These are phyloP conservation scores for Coccinonectria pachysandricola DNA, from an alignment of 2,329 filamentous ascomycete species.

Conservation along the genomic window DNA sequence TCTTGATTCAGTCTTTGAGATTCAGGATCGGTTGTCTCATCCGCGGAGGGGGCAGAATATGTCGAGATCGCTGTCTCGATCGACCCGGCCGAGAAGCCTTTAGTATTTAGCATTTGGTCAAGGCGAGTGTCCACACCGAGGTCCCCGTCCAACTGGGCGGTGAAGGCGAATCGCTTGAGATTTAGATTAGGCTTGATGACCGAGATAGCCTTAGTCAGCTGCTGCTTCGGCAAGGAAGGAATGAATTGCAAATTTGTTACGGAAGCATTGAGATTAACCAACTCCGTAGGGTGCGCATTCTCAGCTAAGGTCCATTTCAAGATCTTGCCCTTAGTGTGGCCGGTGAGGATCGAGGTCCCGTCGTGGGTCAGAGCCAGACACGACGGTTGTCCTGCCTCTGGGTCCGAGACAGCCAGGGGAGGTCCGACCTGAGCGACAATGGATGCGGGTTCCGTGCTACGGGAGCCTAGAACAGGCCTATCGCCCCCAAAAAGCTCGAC, in stretches of 20 bases:
- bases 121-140: slow-evolving; percentile 32
- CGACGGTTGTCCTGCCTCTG: slow-evolving; percentile 53
- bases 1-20: slow-evolving; percentile 31
- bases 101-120: slow-evolving; percentile 31
- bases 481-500: slow-evolving; percentile 58
- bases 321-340: slow-evolving; percentile 71
- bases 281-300: slow-evolving; percentile 53
- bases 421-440: slow-evolving; percentile 46
- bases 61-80: slow-evolving; percentile 41
- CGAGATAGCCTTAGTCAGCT: slow-evolving; percentile 40
- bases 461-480: slow-evolving; percentile 43
- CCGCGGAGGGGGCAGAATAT: slow-evolving; percentile 28
- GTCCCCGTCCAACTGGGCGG: slow-evolving; percentile 47
- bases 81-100: slow-evolving; percentile 36
- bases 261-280: slow-evolving; percentile 66
- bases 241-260: slow-evolving; percentile 75
- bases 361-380: slow-evolving; percentile 73
- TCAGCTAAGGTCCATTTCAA: slow-evolving; percentile 71
- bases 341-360: slow-evolving; percentile 67
- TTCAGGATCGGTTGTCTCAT: slow-evolving; percentile 9
- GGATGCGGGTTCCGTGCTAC: slow-evolving; percentile 40
- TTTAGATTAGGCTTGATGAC: slow-evolving; percentile 75
- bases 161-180: slow-evolving; percentile 54
- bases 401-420: slow-evolving; percentile 46
- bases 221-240: slow-evolving; percentile 39